Conservation (phyloP, 352 stramenopile genomes). For the Lagenidium giganteum region DNA sequence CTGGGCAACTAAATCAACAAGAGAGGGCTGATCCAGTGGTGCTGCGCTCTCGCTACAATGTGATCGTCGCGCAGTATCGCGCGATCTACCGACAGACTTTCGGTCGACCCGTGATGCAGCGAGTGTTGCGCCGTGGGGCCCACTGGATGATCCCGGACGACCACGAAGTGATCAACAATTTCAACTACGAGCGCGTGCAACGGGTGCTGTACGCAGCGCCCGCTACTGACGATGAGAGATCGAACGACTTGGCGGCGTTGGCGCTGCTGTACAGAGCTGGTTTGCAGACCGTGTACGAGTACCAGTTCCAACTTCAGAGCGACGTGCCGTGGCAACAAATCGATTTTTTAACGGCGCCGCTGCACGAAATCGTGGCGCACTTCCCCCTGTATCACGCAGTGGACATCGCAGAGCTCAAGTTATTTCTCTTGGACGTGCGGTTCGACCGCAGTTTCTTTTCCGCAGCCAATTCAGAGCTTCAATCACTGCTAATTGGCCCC, state of each 20-base stretch:
- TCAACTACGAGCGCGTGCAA: slow-evolving; percentile 41
- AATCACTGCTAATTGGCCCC: too few species aligned
- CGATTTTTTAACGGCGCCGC: slow-evolving; percentile 34
- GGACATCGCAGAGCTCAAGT: slow-evolving; percentile 32
- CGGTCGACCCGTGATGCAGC: slow-evolving; percentile 34
- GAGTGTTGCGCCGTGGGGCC: slow-evolving; percentile 49
- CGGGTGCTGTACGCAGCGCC: slow-evolving; percentile 13
- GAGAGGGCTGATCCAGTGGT: too few species aligned
- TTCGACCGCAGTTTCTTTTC: slow-evolving; percentile 66
- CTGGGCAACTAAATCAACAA: too few species aligned
- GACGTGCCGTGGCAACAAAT: slow-evolving; percentile 31
- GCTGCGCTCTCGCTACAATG: slow-evolving; percentile 13
- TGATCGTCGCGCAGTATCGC: slow-evolving; percentile 37
- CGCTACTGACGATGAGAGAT: slow-evolving; percentile 8
- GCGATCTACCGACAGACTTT: slow-evolving; percentile 53
- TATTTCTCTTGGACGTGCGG: slow-evolving; percentile 60
- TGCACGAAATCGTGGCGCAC: slow-evolving; percentile 23
- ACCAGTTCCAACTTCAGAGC: slow-evolving; percentile 54
- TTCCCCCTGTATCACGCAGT: slow-evolving; percentile 42
- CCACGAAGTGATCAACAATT: slow-evolving; percentile 77
- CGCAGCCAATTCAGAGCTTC: too few species aligned
- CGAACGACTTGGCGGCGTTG: slow-evolving; percentile 19
- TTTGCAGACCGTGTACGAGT: slow-evolving; percentile 61
- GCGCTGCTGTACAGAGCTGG: slow-evolving; percentile 53
- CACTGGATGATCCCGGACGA: slow-evolving; percentile 82